Percentiles rank a stretch among this genome's conserved stretches.
phyloP scores from a whole-genome alignment of 208 protist genomes.

The Paratrypanosoma confusum region DNA sequence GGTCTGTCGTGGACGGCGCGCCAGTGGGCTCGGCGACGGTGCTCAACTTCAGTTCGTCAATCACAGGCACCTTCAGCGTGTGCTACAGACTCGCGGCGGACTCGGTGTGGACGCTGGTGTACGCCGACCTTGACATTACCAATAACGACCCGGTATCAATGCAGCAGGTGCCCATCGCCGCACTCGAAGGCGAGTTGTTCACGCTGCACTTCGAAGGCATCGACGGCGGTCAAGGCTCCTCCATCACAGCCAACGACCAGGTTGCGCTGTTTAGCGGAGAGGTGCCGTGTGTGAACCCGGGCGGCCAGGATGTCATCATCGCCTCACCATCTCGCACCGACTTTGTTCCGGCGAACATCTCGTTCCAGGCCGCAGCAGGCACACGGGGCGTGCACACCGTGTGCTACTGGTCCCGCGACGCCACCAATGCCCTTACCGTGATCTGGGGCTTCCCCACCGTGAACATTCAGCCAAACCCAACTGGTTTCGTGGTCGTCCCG shows the following conservation, averaged over 20 bases:
- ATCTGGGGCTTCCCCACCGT: slow-evolving; percentile 73
- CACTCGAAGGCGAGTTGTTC: slow-evolving; percentile 74
- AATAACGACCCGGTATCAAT: slow-evolving; percentile 44
- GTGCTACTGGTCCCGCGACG: slow-evolving; percentile 9
- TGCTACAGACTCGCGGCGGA: slow-evolving; percentile 73
- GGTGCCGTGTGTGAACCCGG: slow-evolving; percentile 37
- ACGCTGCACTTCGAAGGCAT: slow-evolving; percentile 55
- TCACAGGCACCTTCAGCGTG: slow-evolving; percentile 53
- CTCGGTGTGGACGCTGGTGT: slow-evolving; percentile 83
- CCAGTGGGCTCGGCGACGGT: slow-evolving; percentile 21
- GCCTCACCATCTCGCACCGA: slow-evolving; percentile 43
- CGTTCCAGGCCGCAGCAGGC: slow-evolving; percentile 21
- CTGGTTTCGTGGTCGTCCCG: slow-evolving; percentile 26
- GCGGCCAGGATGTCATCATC: slow-evolving; percentile 13
- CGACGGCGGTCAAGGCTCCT: background rate
- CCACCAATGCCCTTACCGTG: background rate
- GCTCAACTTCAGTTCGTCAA: slow-evolving; percentile 52
- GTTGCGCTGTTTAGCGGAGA: slow-evolving; percentile 51
- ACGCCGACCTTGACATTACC: slow-evolving; percentile 51
- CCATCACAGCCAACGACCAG: slow-evolving; percentile 32
- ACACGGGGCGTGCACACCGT: slow-evolving; percentile 30
- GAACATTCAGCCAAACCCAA: slow-evolving; percentile 42
- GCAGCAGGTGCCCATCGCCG: slow-evolving; percentile 26
- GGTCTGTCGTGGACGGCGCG: slow-evolving; percentile 28
- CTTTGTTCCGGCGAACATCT: slow-evolving; percentile 13